Conservation (phyloP, 768 basidiomycete species). For the Mycena rebaudengoi region DNA sequence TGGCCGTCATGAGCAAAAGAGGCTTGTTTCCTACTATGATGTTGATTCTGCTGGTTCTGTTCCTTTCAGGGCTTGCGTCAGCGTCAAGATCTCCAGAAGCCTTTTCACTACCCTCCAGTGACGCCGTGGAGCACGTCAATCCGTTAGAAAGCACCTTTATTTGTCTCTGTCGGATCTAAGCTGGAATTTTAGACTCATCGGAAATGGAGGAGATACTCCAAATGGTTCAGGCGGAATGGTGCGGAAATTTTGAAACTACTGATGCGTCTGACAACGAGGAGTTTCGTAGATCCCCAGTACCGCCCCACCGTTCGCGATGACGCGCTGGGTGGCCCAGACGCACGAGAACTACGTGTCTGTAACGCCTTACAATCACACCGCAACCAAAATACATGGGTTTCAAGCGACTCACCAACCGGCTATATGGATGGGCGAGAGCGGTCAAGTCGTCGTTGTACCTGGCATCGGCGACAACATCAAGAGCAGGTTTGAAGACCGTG, state of each 20-base stretch:
- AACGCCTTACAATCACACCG: conserved; percentile 74
- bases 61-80: not conserved
- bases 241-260: no score
- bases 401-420: conserved; percentile 85
- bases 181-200: conserved; percentile 59
- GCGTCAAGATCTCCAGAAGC: conserved; percentile 5
- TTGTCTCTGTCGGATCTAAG: not conserved
- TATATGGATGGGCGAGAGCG: conserved; percentile 90
- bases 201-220: conserved; percentile 76
- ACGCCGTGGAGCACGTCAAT: conserved; percentile 41
- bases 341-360: conserved; percentile 79
- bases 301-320: conserved; percentile 86
- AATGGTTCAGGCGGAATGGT: conserved; percentile 83
- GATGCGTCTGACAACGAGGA: no score
- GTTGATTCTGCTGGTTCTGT: not conserved
- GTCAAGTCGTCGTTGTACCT: conserved; percentile 66
- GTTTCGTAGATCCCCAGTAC: conserved; percentile 41
- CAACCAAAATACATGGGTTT: conserved; percentile 70
- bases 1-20: no score
- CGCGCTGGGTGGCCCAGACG: conserved; percentile 86
- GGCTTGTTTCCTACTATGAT: no score
- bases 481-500: conserved; percentile 57
- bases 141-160: conserved; percentile 28
- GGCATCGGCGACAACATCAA: conserved; percentile 53
- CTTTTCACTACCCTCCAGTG: conserved; percentile 29